These are phyloP conservation scores for Kwoniella shivajii DNA, from an alignment of 1,284 basidiomycete species.

Conservation along the genomic window DNA sequence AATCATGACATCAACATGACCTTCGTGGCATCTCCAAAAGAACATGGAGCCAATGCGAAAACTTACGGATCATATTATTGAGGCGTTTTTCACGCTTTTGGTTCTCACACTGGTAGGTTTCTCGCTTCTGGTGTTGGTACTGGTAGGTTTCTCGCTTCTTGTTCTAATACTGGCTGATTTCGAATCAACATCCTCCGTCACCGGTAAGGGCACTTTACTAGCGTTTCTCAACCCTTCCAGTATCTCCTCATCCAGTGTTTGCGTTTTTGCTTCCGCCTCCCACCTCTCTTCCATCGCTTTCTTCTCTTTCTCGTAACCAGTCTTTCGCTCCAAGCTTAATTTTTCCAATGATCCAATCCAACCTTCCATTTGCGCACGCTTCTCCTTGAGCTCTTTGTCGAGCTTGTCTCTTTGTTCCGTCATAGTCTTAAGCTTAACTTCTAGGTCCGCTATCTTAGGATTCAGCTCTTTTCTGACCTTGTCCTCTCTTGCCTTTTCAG, in stretches of 20 bases:
- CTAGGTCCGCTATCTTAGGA: constrained; percentile 25
- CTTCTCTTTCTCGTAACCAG: constrained; percentile 20
- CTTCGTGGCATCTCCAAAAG: no score
- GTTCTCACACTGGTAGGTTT: no score
- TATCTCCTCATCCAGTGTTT: constrained; percentile 24
- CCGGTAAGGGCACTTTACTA: background rate
- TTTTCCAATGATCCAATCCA: constrained; percentile 26
- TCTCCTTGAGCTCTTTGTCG: constrained; percentile 20
- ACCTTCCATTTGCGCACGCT: constrained; percentile 14
- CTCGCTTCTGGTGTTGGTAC: no score
- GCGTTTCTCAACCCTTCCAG: constrained; percentile 21
- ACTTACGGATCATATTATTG: no score
- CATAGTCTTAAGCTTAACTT: constrained; percentile 13
- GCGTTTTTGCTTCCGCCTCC: constrained; percentile 19
- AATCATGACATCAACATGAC: no score
- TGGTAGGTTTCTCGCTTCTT: background rate
- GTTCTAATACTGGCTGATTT: background rate
- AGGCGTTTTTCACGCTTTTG: no score
- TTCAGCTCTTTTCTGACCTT: constrained; percentile 25
- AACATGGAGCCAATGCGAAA: no score
- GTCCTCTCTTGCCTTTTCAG: constrained; percentile 21
- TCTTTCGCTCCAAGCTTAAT: constrained; percentile 19
- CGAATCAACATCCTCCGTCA: background rate
- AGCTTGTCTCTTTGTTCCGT: constrained; percentile 16
- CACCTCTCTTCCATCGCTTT: constrained; percentile 24